Base-by-base conservation (phyloP, 2,329 filamentous ascomycete species). In the Aspergillus hortae region DNA sequence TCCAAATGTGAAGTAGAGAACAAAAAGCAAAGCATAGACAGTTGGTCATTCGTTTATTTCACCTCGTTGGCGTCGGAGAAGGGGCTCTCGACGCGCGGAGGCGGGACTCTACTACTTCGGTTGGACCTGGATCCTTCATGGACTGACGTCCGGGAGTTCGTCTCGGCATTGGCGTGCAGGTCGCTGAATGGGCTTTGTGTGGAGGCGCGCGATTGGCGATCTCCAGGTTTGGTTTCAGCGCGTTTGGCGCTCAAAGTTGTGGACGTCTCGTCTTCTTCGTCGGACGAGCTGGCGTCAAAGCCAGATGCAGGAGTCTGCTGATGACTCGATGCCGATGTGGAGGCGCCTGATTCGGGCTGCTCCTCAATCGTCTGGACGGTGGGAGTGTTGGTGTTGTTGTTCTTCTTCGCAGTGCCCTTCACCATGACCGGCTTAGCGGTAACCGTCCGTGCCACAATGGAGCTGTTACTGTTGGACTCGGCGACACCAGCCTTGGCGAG, bases 371-470 rank as follows among this genome's bases (percentile, higher is more conserved):
- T 57, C 48, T 56, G 56, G 25, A 54, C 53, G 10, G 55, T 42
- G n/a, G 53, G 52, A 15, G 57, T 35, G 46, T 63, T 60, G 7
- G 60, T 61, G 25, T 65, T 58, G 54, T 69, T 67, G 41, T 66
- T 65, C 51, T 68, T 68, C 52, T 64, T 69, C 30, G 27, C 63
- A 54, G 47, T 14, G 5, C 68, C 70, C 49, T 69, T 74, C 32
- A 77, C 71, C 61, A 76, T 74, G 25, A 77, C 74, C 1, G 74
- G 74, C 43, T 72, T 70, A 9, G 74, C 74, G 10, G 67, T 70
- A 9, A 75, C 69, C 21, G 69, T 69, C 21, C 74, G 71, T 2
- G 74, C 74, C 14, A 77, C 72, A 46, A 77, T 75, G 0, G 74
- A 75, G 52, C 71, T 73, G 46, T 64, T 65, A 45, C 60, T 64